Base-by-base conservation (phyloP, 441 rosid genomes). In the Oxalis stricta region DNA sequence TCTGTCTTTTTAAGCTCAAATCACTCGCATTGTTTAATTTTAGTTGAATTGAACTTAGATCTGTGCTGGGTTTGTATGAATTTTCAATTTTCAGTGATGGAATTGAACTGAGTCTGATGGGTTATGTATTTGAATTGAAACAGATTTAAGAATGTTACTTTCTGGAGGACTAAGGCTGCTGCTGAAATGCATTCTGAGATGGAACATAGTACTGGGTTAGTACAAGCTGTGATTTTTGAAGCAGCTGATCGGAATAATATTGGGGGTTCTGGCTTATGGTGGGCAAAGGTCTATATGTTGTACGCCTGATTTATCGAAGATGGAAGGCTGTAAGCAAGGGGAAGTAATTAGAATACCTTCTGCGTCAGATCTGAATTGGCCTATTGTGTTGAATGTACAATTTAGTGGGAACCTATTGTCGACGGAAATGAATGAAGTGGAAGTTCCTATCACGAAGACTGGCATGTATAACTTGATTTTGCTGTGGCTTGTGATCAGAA, bases 211-310 rank as follows among this genome's bases (percentile, higher is more conserved):
- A 67, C 68, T 5, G 84, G 89, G 12, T 53, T 76, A 63, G 67
- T 82, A 36, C 95, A 89, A 48, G 86, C 76, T 19, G 76, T 89
- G 38, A 62, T 89, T 44, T 89, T 89, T 45, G 97, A 89, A 64
- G 92, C 81, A 14, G 86, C 85, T n/a, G 94, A 89, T 62, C 75
- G 96, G 10, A 76, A 89, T 60, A 75, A 67, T 46, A 85, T 89
- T 38, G 96, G 98, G 22, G 98, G 98, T 55, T 89, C 98, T 40
- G n/a, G 98, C 98, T 31, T 89, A 85, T 60, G 98, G 98, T 10
- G 96, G 98, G 17, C 96, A 89, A 47, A 78, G 98, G 63, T 86
- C 96, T 7, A 82, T 89, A 43, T 89, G 98, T 46, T 89, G 98
- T 66, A 82, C 96, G 1, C 72, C 92, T 41, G 98, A 89, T 73